Percentiles rank a stretch among this genome's conserved stretches.
Conservation (phyloP, 352 stramenopile species). For the Halophytophthora batemanensis region DNA sequence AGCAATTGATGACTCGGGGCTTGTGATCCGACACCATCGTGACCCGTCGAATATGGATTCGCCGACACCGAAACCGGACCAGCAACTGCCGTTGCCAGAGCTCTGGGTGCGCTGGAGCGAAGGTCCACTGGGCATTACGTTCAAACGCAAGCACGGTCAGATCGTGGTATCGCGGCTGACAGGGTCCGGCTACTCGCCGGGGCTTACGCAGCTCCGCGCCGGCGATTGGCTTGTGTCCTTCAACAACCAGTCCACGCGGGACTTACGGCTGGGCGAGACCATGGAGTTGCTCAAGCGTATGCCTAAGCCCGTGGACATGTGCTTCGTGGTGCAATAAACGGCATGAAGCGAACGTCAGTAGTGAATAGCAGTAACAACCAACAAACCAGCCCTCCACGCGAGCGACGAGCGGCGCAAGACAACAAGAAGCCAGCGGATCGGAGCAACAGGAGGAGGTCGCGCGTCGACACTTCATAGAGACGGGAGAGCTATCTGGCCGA, state of each 20-base stretch:
- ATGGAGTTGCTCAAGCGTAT: constrained; percentile 80
- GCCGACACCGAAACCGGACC: constrained; percentile 1
- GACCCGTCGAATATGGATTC: constrained; percentile 9
- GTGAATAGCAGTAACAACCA: constrained; percentile 19
- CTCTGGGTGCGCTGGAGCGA: constrained; percentile 74
- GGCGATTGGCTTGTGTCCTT: constrained; percentile 81
- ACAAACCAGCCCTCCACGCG: too few relatives aligned
- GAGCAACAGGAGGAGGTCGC: constrained; percentile 3
- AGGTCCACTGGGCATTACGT: constrained; percentile 73
- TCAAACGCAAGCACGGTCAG: constrained; percentile 73
- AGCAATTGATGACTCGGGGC: constrained; percentile 62
- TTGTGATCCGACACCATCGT: constrained; percentile 40
- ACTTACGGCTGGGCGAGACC: constrained; percentile 64
- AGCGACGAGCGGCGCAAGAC: too few relatives aligned
- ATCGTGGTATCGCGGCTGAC: constrained; percentile 79
- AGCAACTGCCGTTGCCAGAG: constrained; percentile 44
- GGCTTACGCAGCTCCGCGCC: constrained; percentile 58
- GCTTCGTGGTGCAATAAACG: constrained; percentile 69
- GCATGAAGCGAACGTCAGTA: constrained; percentile 25
- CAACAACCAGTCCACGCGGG: constrained; percentile 57
- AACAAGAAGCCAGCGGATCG: not conserved
- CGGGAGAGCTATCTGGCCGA: not conserved
- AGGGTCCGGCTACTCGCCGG: constrained; percentile 57
- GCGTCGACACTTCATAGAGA: constrained; percentile 2
- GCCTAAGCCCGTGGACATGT: constrained; percentile 76